Evolutionary conservation across 164 flowering plant species (phyloP).

Genomic region (Sedum album): DNA sequence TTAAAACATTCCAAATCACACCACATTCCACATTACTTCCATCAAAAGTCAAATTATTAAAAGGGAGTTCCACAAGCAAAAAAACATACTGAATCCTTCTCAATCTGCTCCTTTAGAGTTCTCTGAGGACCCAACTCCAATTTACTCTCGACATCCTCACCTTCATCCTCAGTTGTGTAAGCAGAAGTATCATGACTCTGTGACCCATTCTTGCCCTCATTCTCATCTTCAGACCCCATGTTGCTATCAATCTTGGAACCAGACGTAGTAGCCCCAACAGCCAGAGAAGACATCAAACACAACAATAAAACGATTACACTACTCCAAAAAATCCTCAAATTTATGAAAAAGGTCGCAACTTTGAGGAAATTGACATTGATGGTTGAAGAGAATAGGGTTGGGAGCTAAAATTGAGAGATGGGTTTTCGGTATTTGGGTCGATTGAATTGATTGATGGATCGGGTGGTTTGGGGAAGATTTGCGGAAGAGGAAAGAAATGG

Average conservation of each 20-base stretch:
- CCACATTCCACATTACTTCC: not conserved
- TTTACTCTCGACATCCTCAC: conserved; percentile 26
- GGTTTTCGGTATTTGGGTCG: too few species aligned
- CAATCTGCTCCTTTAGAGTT: conserved; percentile 35
- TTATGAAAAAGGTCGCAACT: too few species aligned
- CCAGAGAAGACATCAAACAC: not conserved
- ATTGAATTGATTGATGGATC: too few species aligned
- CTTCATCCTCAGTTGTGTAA: conserved; percentile 31
- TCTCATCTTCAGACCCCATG: not conserved
- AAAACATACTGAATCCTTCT: conserved; percentile 37
- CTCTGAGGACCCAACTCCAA: conserved; percentile 35
- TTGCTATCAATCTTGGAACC: not conserved
- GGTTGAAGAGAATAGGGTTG: too few species aligned
- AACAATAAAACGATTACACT: too few species aligned
- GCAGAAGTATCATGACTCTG: conserved; percentile 17
- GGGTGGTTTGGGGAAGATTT: too few species aligned
- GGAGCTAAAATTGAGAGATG: too few species aligned
- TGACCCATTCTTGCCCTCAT: not conserved
- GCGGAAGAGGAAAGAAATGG: too few species aligned
- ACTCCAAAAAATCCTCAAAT: too few species aligned
- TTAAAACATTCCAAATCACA: conserved; percentile 2
- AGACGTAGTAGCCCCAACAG: not conserved
- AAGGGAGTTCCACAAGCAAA: too few species aligned
- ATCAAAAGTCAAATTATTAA: not conserved
- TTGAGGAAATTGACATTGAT: too few species aligned